phyloP scores from a whole-genome alignment of 208 protist species.

The Wallacemonas sp. region DNA sequence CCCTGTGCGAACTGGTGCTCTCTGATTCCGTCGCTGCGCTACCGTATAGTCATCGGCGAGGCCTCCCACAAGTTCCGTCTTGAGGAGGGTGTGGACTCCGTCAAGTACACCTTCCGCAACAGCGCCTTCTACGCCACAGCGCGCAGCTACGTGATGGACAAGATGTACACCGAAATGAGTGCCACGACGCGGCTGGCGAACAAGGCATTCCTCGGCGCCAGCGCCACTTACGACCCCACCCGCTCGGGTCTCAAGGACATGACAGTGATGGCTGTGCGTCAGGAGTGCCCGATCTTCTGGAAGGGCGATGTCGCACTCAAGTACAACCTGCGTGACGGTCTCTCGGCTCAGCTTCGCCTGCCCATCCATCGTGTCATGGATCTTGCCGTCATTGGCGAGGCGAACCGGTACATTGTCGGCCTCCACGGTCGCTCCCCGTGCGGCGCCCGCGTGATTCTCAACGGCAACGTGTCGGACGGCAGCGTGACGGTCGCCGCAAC shows the following conservation, averaged over 20 bases:
- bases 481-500: constrained; percentile 41
- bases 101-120: constrained; percentile 39
- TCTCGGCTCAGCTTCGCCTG: constrained; percentile 49
- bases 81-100: constrained; percentile 6
- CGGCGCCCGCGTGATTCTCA: constrained; percentile 57
- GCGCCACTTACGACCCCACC: constrained; percentile 57
- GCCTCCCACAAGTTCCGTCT: constrained; percentile 9
- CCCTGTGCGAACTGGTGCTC: not conserved
- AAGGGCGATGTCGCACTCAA: constrained; percentile 58
- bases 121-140: constrained; percentile 38
- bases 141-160: constrained; percentile 32
- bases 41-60: not conserved
- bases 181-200: constrained; percentile 42
- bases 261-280: constrained; percentile 33
- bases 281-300: constrained; percentile 40
- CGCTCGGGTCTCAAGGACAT: constrained; percentile 67
- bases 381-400: constrained; percentile 55
- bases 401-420: constrained; percentile 56
- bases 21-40: constrained; percentile 7
- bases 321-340: constrained; percentile 52
- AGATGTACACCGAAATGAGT: constrained; percentile 31
- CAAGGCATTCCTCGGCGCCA: constrained; percentile 34
- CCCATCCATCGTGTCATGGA: constrained; percentile 48
- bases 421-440: constrained; percentile 53
- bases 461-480: constrained; percentile 51